Evolutionary conservation across 2,329 filamentous ascomycete species (phyloP), one percentile per base, ranked within the genome.

Genomic region (Myriosclerotinia duriaeana): DNA sequence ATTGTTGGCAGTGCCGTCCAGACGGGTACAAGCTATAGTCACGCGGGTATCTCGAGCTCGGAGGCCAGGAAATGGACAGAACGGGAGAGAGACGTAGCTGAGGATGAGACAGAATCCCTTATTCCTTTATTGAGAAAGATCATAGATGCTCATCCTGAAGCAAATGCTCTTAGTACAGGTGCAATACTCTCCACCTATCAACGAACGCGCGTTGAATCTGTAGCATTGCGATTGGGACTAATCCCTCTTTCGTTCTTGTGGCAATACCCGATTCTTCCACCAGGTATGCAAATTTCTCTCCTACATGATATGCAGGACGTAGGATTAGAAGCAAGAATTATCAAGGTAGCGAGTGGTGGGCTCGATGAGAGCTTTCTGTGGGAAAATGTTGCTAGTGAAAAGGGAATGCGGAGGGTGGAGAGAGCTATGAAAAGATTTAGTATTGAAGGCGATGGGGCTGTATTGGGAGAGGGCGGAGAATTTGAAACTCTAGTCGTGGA

Each of bases 141-240:
- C 67, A 85, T 88, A 75, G 75, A 78, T 12, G 82, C 80, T 2
- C 91, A 97, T 76, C 94, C 94, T 0, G 85, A 89, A 66, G 90
- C 91, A 62, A 93, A 96, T 76, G 95, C 94, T 42, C 81, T 99
- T 60, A 93, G 89, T 72, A 92, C 93, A 0, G 95, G 95, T 64
- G 95, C 95, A 26, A 97, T 99, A 69, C 80, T 98, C 48, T 96
- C 92, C 12, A 96, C 93, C 3, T 99, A 99, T 78, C 95, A 99
- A 79, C 89, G 95, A 66, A 98, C 94, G 1, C 85, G 95, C n/a
- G 90, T 99, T 60, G 95, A 99, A 79, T 94, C 91, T 67, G 89
- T 98, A 14, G 93, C 93, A 14, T 76, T 88, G n/a, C 85, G 95
- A 20, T 82, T 98, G n/a, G 90, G 90, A 2, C 84, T 99, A 15